Evolutionary conservation across 805 yeast genomes (phyloP), one percentile per base, ranked within the genome.

Genomic region (Starmera dryadoides): DNA sequence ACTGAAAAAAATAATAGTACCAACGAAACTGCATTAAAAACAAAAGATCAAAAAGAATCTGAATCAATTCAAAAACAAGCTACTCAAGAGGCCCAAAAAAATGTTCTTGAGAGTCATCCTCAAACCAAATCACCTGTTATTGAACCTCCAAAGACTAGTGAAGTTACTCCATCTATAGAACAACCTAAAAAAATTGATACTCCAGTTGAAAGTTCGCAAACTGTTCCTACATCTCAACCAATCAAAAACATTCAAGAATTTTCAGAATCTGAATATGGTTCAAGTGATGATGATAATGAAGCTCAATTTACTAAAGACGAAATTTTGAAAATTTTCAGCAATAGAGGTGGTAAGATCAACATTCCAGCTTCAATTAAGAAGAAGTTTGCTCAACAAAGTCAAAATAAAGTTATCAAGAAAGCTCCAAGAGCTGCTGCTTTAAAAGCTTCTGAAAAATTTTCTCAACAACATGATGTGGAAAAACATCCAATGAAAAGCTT

Each of bases 191-290:
- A 31, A 31, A 9, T 12, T 31, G 21, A 11, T 11, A 12, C 21
- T 18, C 21, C 9, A 16, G 16, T 17, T 10, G 21, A 17, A 19
- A 31, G 16, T n/a, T n/a, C 15, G 9, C 16, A 15, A 12, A 9
- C 17, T n/a, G 16, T 8, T n/a, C 35, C 44, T 37, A 64, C 66
- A 8, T 35, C 47, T 19, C 49, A 62, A n/a, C n/a, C 30, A 6
- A 30, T 45, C 33, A 46, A 44, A 16, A 36, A 41, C 12, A 41
- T 43, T 12, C 36, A 40, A 21, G 40, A 44, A 2, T 47, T 47
- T 31, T 47, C 50, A 9, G 43, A 42, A 15, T 35, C 41, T 12
- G 43, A 40, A 8, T 55, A 53, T n/a, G 49, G 47, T 10, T 44
- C 47, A 12, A n/a, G n/a, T 21, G 23, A 21, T 21, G 44, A 47